Conservation (phyloP, 371 early-diverging fungal genomes). For the Lichtheimia ramosa region DNA sequence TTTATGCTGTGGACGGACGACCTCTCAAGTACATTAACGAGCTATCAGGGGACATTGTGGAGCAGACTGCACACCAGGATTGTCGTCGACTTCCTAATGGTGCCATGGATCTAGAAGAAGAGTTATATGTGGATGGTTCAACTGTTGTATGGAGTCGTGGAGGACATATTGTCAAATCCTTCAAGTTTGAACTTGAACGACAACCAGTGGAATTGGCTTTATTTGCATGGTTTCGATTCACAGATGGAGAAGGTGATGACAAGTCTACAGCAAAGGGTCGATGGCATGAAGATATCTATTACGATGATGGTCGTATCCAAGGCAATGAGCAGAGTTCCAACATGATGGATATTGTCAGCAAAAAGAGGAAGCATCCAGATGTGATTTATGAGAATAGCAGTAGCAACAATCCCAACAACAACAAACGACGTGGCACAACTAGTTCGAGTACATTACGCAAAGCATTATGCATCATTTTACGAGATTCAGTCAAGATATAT, state of each 20-base stretch:
- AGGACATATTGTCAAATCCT: slow-evolving; percentile 11
- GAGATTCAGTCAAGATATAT: slow-evolving; percentile 16
- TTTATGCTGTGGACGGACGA: slow-evolving; percentile 10
- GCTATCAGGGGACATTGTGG: background rate
- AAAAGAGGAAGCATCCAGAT: background rate
- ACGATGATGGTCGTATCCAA: background rate
- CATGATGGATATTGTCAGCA: background rate
- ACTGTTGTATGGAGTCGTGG: slow-evolving; percentile 24
- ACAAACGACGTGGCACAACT: background rate
- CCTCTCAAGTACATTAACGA: background rate
- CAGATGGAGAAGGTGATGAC: background rate
- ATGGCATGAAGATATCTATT: background rate
- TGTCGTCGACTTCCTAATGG: slow-evolving; percentile 2
- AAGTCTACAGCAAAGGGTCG: background rate
- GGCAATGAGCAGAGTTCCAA: background rate
- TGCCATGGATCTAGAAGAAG: slow-evolving; percentile 18
- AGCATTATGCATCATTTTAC: slow-evolving; percentile 18
- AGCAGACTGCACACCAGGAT: background rate
- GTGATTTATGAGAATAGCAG: background rate
- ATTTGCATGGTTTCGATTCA: slow-evolving; percentile 26
- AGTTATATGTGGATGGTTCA: slow-evolving; percentile 14
- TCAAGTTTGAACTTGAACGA: slow-evolving; percentile 11
- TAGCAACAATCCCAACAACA: background rate
- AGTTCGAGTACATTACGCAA: slow-evolving; percentile 7
- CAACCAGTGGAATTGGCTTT: slow-evolving; percentile 16